phyloP scores from a whole-genome alignment of 768 basidiomycete genomes.

The Saitozyma podzolica region DNA sequence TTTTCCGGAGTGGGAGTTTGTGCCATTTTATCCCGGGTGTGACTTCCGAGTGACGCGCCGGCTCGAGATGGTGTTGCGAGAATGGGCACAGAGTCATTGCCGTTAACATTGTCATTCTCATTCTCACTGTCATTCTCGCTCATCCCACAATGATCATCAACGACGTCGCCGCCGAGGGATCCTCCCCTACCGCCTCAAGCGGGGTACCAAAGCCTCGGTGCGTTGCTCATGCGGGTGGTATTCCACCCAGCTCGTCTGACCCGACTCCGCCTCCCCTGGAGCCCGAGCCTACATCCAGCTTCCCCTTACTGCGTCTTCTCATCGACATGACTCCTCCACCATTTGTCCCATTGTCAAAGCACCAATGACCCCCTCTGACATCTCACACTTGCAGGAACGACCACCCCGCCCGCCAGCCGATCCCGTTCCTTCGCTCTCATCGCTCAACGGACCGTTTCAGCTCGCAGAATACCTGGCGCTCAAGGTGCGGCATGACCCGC shows the following conservation, averaged over 20 bases:
- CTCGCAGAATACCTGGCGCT: conserved; percentile 91
- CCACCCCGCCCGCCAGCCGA: neutral
- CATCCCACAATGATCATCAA: no score
- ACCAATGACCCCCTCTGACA: neutral
- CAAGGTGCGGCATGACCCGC: conserved; percentile 79
- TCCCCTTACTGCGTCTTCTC: neutral
- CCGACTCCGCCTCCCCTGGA: no score
- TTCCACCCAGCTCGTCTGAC: no score
- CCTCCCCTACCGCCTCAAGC: conserved; percentile 27
- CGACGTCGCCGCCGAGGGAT: no score
- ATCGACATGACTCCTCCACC: conserved; percentile 1
- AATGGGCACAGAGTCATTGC: no score
- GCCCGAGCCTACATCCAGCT: conserved; percentile 1
- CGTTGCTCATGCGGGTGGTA: neutral
- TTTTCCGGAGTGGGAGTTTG: no score
- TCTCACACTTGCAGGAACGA: neutral
- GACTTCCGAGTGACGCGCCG: no score
- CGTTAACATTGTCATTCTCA: no score
- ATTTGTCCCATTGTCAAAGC: neutral
- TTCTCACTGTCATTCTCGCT: no score
- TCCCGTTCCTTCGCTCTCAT: conserved; percentile 41
- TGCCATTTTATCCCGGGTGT: no score
- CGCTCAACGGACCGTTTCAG: conserved; percentile 84
- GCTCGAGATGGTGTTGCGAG: no score
- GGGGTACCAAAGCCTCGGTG: conserved; percentile 37